These are phyloP conservation scores for Tulasnella calospora DNA, from an alignment of 768 basidiomycete species.

Conservation along the genomic window DNA sequence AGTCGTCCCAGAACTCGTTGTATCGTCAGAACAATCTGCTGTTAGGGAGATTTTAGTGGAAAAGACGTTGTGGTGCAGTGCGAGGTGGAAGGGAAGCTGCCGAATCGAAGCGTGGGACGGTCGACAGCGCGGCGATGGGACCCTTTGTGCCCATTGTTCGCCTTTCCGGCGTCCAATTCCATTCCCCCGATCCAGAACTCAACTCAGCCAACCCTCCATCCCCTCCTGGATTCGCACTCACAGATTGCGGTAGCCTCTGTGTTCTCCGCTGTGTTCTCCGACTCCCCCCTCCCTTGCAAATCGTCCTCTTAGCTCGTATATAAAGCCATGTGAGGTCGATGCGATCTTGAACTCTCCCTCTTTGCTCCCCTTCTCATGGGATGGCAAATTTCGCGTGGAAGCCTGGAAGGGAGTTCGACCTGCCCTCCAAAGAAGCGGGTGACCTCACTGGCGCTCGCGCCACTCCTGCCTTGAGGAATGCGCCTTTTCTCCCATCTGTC, in stretches of 20 bases:
- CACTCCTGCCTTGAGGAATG: neutral
- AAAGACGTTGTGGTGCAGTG: neutral
- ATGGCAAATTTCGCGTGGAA: too few species aligned
- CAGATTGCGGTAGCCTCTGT: neutral
- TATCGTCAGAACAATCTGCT: neutral
- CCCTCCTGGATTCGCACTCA: conserved; percentile 5
- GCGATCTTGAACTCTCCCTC: neutral
- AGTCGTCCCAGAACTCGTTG: neutral
- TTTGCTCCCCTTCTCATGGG: neutral
- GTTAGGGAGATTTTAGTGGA: neutral
- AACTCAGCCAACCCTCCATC: neutral
- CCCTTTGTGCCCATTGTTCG: neutral
- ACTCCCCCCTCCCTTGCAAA: neutral
- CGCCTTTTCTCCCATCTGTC: neutral
- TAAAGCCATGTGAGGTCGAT: neutral
- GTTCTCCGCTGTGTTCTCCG: neutral
- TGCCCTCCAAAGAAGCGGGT: too few species aligned
- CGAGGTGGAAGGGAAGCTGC: neutral
- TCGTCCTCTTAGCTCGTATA: neutral
- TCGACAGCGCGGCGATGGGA: neutral
- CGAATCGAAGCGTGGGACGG: neutral
- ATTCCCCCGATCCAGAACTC: neutral
- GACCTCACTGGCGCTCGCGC: neutral
- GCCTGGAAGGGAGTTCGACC: too few species aligned
- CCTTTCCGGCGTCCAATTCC: neutral